phyloP scores from a whole-genome alignment of 1,284 basidiomycete genomes.

The Moesziomyces antarcticus region DNA sequence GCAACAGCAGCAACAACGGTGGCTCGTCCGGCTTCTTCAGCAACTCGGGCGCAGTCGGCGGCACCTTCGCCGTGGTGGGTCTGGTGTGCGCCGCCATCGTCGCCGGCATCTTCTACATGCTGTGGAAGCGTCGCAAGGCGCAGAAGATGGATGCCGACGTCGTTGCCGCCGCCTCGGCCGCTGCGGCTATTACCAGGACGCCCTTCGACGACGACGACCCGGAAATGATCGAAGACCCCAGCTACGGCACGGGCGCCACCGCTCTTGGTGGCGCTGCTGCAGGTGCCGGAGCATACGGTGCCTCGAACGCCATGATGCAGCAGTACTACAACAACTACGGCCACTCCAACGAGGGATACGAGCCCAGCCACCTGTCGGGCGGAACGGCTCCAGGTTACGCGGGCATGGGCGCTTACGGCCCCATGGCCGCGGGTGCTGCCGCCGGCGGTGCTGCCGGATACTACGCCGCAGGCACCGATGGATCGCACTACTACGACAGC shows the following conservation, averaged over 20 bases:
- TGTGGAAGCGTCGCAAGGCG: conserved; percentile 58
- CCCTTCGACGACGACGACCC: conserved; percentile 68
- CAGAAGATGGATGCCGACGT: conserved; percentile 67
- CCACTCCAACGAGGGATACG: conserved; percentile 45
- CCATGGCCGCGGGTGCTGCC: conserved; percentile 51
- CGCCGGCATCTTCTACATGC: conserved; percentile 56
- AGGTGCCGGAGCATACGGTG: conserved; percentile 40
- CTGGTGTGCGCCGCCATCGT: conserved; percentile 57
- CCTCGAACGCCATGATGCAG: conserved; percentile 49
- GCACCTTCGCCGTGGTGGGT: conserved; percentile 66
- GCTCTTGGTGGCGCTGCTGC: conserved; percentile 29
- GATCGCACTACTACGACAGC: conserved; percentile 52
- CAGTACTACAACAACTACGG: conserved; percentile 53
- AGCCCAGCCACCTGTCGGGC: conserved; percentile 57
- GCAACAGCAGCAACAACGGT: conserved; percentile 24
- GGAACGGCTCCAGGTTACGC: conserved; percentile 58
- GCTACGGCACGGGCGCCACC: conserved; percentile 46
- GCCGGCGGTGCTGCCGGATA: conserved; percentile 53
- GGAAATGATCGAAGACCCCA: conserved; percentile 63
- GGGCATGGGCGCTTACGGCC: conserved; percentile 63
- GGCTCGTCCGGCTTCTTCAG: conserved; percentile 54
- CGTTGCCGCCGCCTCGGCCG: conserved; percentile 65
- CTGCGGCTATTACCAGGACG: conserved; percentile 63
- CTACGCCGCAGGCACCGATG: conserved; percentile 35
- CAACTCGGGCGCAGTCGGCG: conserved; percentile 65